phyloP scores from a whole-genome alignment of 192 early-diverging fungal species.

The Coemansia sp. region DNA sequence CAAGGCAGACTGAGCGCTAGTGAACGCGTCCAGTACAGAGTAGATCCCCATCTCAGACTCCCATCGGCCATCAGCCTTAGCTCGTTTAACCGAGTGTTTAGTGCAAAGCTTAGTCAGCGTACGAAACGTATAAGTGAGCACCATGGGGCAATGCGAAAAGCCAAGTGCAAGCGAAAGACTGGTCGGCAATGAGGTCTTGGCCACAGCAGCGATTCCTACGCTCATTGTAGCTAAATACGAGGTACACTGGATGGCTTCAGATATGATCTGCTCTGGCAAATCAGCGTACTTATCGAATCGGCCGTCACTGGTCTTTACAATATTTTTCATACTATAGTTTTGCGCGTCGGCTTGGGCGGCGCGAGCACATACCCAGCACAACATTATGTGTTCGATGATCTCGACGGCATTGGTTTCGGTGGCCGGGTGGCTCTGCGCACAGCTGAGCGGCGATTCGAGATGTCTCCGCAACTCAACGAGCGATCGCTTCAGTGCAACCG shows the following conservation, averaged over 20 bases:
- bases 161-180: conserved; percentile 27
- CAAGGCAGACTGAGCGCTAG: conserved; percentile 32
- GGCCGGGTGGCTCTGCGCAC: conserved; percentile 27
- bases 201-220: conserved; percentile 31
- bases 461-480: conserved; percentile 36
- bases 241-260: conserved; percentile 33
- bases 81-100: conserved; percentile 38
- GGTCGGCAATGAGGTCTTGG: conserved; percentile 38
- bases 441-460: conserved; percentile 39
- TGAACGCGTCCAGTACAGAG: conserved; percentile 33
- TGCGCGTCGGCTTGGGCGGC: conserved; percentile 40
- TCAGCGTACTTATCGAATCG: conserved; percentile 35
- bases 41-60: conserved; percentile 33
- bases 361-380: conserved; percentile 49
- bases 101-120: conserved; percentile 40
- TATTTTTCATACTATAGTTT: conserved; percentile 17
- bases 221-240: conserved; percentile 37
- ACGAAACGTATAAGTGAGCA: conserved; percentile 23
- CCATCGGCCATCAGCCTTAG: conserved; percentile 28
- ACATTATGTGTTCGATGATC: conserved; percentile 35
- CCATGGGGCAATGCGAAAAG: conserved; percentile 14
- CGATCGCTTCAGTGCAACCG: conserved; percentile 9
- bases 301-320: conserved; percentile 14
- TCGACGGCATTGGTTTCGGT: conserved; percentile 38
- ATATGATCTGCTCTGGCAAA: conserved; percentile 15